Percentiles rank a stretch among this genome's conserved stretches.
phyloP scores from a whole-genome alignment of 148 eudicot species.

The Silene conica region DNA sequence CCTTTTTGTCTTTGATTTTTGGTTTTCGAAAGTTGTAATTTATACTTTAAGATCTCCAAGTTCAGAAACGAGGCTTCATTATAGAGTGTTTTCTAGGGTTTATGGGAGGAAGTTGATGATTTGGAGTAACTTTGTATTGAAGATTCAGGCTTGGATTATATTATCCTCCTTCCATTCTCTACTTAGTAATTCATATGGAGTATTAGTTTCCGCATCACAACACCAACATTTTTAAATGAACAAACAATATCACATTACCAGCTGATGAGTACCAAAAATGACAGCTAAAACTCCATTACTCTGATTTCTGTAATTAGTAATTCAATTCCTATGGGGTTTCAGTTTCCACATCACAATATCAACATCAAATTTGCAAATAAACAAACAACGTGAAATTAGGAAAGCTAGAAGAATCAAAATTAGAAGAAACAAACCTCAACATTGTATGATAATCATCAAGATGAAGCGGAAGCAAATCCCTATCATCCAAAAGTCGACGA shows the following conservation, averaged over 20 bases:
- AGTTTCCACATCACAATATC: background rate
- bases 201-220: background rate
- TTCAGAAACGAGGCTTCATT: too few species aligned
- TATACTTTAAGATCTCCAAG: too few species aligned
- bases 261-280: too few species aligned
- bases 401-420: too few species aligned
- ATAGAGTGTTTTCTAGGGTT: too few species aligned
- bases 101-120: too few species aligned
- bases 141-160: too few species aligned
- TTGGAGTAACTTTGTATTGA: too few species aligned
- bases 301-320: background rate
- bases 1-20: too few species aligned
- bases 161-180: background rate
- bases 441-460: slow-evolving; percentile 89
- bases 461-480: slow-evolving; percentile 58
- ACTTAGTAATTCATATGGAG: too few species aligned
- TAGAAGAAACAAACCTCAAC: slow-evolving; percentile 53
- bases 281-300: background rate
- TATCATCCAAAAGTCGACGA: slow-evolving; percentile 56
- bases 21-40: too few species aligned
- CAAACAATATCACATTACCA: background rate
- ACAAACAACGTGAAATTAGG: too few species aligned
- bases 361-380: background rate
- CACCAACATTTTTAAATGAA: background rate
- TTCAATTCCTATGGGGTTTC: background rate